Percentiles rank a stretch among this genome's conserved stretches.
phyloP scores from a whole-genome alignment of 345 rosid species.

The Populus nigra region DNA sequence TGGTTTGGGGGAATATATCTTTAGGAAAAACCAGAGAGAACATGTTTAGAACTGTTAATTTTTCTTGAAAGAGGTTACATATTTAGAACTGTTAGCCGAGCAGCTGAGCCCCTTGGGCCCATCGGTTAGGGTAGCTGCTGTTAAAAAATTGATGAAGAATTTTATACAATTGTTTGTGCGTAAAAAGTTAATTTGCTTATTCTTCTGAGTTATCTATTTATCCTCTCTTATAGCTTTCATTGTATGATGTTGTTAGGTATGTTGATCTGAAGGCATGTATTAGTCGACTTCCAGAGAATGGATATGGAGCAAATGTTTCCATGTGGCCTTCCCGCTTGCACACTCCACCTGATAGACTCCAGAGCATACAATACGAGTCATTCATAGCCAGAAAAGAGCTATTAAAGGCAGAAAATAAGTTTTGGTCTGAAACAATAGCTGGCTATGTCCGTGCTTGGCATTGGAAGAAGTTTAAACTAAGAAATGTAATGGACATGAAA shows the following conservation, averaged over 20 bases:
- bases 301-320: constrained; percentile 70
- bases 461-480: constrained; percentile 76
- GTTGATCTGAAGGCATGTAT: constrained; percentile 85
- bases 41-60: not conserved
- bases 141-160: not conserved
- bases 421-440: constrained; percentile 78
- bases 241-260: constrained; percentile 48
- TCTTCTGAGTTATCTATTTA: constrained; percentile 9
- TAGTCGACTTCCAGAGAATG: constrained; percentile 72
- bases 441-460: constrained; percentile 70
- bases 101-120: not conserved
- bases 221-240: constrained; percentile 2
- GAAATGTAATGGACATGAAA: constrained; percentile 98
- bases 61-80: not conserved
- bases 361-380: constrained; percentile 78
- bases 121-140: not conserved
- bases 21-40: not conserved
- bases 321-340: constrained; percentile 84
- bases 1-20: not conserved
- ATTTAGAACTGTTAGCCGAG: not conserved
- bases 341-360: constrained; percentile 85
- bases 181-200: constrained; percentile 2
- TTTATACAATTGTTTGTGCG: not conserved
- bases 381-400: constrained; percentile 85
- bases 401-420: constrained; percentile 81